Evolutionary conservation across 305 asterid genomes (phyloP), one percentile per base, ranked within the genome.

Genomic region (Plantago rigida): DNA sequence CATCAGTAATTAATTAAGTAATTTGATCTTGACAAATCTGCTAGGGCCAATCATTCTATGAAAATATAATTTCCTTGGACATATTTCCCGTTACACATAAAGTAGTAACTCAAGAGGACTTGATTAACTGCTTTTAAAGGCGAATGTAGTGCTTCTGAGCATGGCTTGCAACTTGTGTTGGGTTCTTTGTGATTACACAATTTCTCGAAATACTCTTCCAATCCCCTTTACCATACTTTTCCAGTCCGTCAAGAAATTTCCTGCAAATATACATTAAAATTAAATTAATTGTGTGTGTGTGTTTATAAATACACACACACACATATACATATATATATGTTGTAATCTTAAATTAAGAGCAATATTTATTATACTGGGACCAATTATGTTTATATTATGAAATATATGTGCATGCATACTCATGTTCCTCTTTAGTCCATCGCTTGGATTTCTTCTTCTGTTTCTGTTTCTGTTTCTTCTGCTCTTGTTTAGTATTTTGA

Each of bases 131-230:
- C 9, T 49, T 49, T 49, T 49, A 0, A 15, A 49, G 26, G 9
- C 54, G 54, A 49, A 49, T 49, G 54, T 14, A 49, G 3, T 49
- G 15, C 22, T 49, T 49, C 15, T 49, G 54, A 9, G 54, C 54
- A 49, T 49, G 54, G 26, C 54, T 49, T 49, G 54, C 54, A 15
- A 49, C 54, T 49, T 49, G 54, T 2, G 54, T 49, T 49, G 54
- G 54, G 28, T 49, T 49, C 54, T 49, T 49, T 49, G 54, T 49
- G 28, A 49, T 7, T 11, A 49, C 54, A 49, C 54, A 49, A 49
- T 49, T 49, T 49, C 54, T 49, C 5, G 54, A 49, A 2, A 49
- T 49, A 14, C 28, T 49, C 28, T 49, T 49, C 54, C 54, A 49
- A 49, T 49, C 54, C 15, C 54, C 54, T 24, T 49, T 49, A 15